Conservation (phyloP, 106 monocot genomes). For the Dioscorea zingiberensis region DNA sequence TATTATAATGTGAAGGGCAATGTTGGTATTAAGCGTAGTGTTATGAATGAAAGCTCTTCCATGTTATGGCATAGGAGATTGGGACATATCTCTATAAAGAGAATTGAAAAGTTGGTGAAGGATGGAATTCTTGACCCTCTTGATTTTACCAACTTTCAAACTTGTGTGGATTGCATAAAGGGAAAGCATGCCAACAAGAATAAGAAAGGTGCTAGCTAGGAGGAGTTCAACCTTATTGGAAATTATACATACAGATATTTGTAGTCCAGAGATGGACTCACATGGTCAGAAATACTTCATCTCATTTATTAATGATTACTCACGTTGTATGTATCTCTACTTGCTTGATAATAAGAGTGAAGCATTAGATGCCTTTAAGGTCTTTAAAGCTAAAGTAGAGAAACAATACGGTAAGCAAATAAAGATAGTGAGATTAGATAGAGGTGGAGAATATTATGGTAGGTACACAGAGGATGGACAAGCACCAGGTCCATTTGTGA, state of each 20-base stretch:
- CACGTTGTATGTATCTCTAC: slow-evolving; percentile 2
- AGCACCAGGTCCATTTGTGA: neutral
- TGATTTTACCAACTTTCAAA: slow-evolving; percentile 3
- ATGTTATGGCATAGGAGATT: slow-evolving; percentile 2
- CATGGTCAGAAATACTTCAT: no score
- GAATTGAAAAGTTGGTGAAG: slow-evolving; percentile 3
- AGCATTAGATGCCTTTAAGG: neutral
- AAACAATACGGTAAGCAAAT: neutral
- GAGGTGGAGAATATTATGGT: neutral
- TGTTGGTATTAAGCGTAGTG: neutral
- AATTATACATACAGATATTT: slow-evolving; percentile 1
- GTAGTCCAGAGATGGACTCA: neutral
- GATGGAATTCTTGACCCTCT: neutral
- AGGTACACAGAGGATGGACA: neutral
- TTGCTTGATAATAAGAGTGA: slow-evolving; percentile 1
- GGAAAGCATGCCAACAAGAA: slow-evolving; percentile 7
- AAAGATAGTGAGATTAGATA: neutral
- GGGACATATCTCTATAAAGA: slow-evolving; percentile 4
- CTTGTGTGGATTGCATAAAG: slow-evolving; percentile 12
- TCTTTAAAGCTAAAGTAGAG: neutral
- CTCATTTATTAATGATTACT: neutral
- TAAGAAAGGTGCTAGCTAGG: neutral
- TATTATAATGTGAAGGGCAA: neutral
- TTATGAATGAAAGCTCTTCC: slow-evolving; percentile 1
- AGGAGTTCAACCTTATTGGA: neutral